Evolutionary conservation across 106 monocot species (phyloP).

Genomic region (Xerophyta viscosa): DNA sequence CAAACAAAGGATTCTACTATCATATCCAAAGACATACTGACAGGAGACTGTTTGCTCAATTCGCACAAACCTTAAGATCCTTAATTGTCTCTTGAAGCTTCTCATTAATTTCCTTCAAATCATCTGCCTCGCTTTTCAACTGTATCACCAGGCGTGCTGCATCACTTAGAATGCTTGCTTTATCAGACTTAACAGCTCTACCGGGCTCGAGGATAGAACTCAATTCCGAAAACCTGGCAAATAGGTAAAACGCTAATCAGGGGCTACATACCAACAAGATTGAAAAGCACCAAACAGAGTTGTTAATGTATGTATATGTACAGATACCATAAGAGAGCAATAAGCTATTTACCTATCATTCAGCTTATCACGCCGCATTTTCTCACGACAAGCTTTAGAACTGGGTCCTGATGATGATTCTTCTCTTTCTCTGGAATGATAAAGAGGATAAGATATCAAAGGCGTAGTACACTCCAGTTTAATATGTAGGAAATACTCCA

Average conservation of each 20-base stretch:
- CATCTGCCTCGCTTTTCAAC: conserved; percentile 52
- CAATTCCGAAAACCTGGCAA: conserved; percentile 69
- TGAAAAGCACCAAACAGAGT: no score
- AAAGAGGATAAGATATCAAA: not conserved
- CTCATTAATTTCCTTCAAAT: conserved; percentile 61
- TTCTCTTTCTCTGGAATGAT: conserved; percentile 35
- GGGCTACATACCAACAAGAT: no score
- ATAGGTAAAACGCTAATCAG: no score
- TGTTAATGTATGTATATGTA: no score
- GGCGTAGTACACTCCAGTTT: not conserved
- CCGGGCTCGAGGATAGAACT: conserved; percentile 54
- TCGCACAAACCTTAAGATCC: conserved; percentile 55
- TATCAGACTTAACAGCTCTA: conserved; percentile 56
- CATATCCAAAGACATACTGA: not conserved
- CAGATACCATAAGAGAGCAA: not conserved
- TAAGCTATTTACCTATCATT: conserved; percentile 42
- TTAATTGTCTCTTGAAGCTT: conserved; percentile 75
- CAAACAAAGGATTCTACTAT: not conserved
- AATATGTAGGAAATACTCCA: no score
- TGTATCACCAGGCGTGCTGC: conserved; percentile 52
- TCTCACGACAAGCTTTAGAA: conserved; percentile 76
- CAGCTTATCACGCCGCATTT: conserved; percentile 59
- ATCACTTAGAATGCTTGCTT: conserved; percentile 56
- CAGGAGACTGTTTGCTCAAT: no score
- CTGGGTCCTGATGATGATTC: conserved; percentile 29